Percentiles rank a stretch among this genome's conserved stretches.
phyloP scores from a whole-genome alignment of 768 basidiomycete genomes.

The Rhodotorula babjevae region DNA sequence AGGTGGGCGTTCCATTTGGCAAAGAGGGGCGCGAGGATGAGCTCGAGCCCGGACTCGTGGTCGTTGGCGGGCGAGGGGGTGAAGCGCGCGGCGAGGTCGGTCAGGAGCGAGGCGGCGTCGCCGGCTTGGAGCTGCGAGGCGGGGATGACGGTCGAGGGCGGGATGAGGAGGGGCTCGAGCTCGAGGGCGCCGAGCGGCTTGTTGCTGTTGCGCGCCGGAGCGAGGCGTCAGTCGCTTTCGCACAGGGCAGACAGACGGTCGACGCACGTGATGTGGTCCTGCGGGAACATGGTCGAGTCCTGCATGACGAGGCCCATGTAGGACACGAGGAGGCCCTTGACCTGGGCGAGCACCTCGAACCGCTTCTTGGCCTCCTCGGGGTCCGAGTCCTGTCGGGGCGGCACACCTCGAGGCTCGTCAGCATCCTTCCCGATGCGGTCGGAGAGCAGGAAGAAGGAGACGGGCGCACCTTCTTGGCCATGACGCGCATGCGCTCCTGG shows the following conservation, averaged over 20 bases:
- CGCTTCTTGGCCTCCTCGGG: conserved; percentile 54
- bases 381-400: conserved; percentile 23
- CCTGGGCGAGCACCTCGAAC: conserved; percentile 61
- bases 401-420: not conserved
- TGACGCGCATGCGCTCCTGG: conserved; percentile 47
- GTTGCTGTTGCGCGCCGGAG: conserved; percentile 51
- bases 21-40: conserved; percentile 71
- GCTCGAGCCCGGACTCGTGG: conserved; percentile 71
- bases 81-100: conserved; percentile 76
- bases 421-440: not conserved
- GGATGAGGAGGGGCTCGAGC: conserved; percentile 73
- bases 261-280: conserved; percentile 50
- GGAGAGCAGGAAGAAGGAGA: no score
- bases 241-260: not conserved
- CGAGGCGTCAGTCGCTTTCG: conserved; percentile 55
- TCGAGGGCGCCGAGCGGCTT: conserved; percentile 72
- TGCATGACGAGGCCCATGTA: conserved; percentile 79
- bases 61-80: conserved; percentile 36
- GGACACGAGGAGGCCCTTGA: conserved; percentile 76
- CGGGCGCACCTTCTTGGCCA: conserved; percentile 60
- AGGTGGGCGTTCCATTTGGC: conserved; percentile 44
- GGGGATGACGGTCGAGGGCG: conserved; percentile 53
- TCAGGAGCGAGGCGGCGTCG: conserved; percentile 73
- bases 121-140: conserved; percentile 58
- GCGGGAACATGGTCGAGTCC: conserved; percentile 91